Base-by-base conservation (phyloP, 78 protist genomes). In the Dictyostelium intermedium region DNA sequence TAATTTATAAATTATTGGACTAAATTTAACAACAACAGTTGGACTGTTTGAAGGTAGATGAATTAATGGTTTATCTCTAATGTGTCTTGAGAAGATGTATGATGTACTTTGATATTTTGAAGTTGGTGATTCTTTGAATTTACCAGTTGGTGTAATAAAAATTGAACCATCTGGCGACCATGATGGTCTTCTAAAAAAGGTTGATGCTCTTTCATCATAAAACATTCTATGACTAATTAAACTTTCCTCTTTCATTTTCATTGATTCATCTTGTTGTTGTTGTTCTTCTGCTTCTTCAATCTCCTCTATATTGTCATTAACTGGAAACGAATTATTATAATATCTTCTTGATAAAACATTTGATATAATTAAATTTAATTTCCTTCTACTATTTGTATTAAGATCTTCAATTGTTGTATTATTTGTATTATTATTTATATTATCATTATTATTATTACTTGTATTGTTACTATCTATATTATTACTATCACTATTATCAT, bases 131-230 rank as follows among this genome's bases (percentile, higher is more conserved):
- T 74, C 50, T 80, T 81, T 89, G 39, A 89, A 89, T 80, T 89
- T 60, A 27, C 94, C 94, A 5, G 94, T 89, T 43, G 94, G 86
- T 70, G 87, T 81, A n/a, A 89, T 80, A n/a, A 89, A 89, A 32
- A 89, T 30, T 69, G 82, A 89, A 27, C 94, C 94, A 81, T 89
- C 94, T 2, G 94, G 94, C 30, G 94, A 89, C 94, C 94, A 89
- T 18, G 53, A n/a, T 30, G 94, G 87, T 89, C 94, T 78, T 80
- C 94, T 89, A 34, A 89, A 89, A 50, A 89, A 89, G 41, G 94
- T 63, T 43, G 94, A 70, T 53, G 74, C 83, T 76, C 87, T 63
- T 80, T 89, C 94, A 80, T 89, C 94, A 69, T 89, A 89, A 80
- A 45, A 89, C 94, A 89, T 89, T 70, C 79, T 80, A 50, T 89